A percentile compares a stretch with the other conserved stretches of the same genome.
Evolutionary conservation across 108 stramenopile species (phyloP).

Genomic region (Cyclostephanos tholiformis): DNA sequence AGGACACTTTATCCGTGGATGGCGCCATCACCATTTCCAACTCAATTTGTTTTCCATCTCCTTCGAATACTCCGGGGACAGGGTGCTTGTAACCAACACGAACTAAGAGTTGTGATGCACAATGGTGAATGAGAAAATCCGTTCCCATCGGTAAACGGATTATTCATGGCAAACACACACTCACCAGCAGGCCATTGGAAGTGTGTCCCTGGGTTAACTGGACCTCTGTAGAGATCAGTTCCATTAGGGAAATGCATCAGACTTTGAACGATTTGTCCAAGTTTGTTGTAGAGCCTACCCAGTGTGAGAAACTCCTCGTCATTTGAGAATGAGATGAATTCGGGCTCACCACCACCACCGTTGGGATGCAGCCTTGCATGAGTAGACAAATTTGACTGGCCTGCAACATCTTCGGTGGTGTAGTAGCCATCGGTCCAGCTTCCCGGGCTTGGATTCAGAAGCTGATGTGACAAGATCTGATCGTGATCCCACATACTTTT

Average conservation of each 20-base stretch:
- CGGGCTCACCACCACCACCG: slow-evolving; percentile 40
- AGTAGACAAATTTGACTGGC: slow-evolving; percentile 33
- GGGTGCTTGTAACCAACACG: slow-evolving; percentile 49
- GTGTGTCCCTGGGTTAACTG: slow-evolving; percentile 40
- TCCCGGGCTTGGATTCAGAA: slow-evolving; percentile 24
- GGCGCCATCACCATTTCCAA: slow-evolving; percentile 48
- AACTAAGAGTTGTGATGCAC: not conserved
- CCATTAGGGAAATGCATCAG: slow-evolving; percentile 41
- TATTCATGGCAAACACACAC: not conserved
- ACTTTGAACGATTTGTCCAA: slow-evolving; percentile 48
- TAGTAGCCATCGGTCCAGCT: slow-evolving; percentile 48
- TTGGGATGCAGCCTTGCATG: slow-evolving; percentile 42
- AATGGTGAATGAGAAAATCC: not conserved
- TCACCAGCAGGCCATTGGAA: slow-evolving; percentile 54
- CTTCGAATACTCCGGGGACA: slow-evolving; percentile 41
- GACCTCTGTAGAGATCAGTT: slow-evolving; percentile 49
- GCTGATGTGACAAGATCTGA: not conserved
- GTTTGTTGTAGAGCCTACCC: slow-evolving; percentile 47
- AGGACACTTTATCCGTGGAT: not conserved
- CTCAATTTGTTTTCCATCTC: slow-evolving; percentile 43
- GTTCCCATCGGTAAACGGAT: not conserved
- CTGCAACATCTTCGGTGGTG: slow-evolving; percentile 26
- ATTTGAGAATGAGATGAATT: slow-evolving; percentile 21
- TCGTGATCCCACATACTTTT: too few species aligned
- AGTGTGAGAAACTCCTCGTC: slow-evolving; percentile 36